phyloP scores from a whole-genome alignment of 805 yeast species.

The Debaryomyces castellii region DNA sequence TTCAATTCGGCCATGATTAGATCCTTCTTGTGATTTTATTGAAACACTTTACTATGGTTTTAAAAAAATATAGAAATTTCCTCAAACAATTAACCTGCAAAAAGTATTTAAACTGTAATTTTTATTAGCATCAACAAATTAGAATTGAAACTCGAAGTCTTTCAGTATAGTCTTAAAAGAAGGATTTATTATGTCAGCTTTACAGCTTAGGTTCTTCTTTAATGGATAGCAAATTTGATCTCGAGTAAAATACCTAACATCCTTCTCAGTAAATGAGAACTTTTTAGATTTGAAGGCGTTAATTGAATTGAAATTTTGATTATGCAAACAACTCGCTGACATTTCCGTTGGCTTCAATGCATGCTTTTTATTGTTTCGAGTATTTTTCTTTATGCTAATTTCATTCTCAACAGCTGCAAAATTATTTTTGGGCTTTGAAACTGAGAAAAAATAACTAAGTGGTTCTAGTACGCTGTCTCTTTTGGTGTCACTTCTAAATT shows the following conservation, averaged over 20 bases:
- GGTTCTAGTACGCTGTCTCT: background rate
- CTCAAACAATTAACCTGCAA: background rate
- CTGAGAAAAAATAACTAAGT: background rate
- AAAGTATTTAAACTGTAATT: background rate
- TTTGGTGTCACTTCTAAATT: background rate
- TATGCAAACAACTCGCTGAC: background rate
- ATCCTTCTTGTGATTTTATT: background rate
- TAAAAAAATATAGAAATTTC: background rate
- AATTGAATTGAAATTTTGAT: background rate
- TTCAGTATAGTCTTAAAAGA: too few relatives aligned
- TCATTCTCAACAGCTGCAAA: too few relatives aligned
- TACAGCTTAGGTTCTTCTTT: background rate
- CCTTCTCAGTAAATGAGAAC: background rate
- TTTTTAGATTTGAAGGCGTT: background rate
- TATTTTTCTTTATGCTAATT: background rate
- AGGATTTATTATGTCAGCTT: background rate
- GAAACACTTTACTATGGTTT: too few relatives aligned
- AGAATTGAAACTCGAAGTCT: background rate
- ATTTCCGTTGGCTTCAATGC: background rate
- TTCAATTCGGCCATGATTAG: background rate
- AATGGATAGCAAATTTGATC: background rate
- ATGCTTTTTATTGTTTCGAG: background rate
- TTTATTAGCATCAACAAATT: background rate
- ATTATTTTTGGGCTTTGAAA: too few relatives aligned
- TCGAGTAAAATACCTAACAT: background rate